Conservation (phyloP, 805 yeast genomes). For the Wickerhamiella sergipiensis region DNA sequence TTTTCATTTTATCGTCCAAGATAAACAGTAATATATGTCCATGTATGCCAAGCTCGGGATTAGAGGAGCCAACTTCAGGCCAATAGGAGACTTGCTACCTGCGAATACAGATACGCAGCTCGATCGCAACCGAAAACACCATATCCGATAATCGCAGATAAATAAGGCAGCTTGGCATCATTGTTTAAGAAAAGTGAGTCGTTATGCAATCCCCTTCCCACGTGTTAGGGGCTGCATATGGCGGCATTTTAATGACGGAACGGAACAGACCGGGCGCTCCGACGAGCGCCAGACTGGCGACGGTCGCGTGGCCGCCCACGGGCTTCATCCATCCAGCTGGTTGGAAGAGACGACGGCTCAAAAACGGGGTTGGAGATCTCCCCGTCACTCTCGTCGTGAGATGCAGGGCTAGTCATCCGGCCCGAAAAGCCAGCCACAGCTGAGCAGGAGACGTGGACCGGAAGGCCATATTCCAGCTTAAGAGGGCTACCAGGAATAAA, state of each 20-base stretch:
- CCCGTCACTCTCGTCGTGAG: background rate
- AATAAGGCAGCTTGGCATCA: too few species aligned
- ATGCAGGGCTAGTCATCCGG: background rate
- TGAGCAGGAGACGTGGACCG: background rate
- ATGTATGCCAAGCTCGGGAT: too few species aligned
- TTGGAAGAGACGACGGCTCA: background rate
- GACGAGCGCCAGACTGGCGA: background rate
- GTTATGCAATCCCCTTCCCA: too few species aligned
- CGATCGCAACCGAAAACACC: too few species aligned
- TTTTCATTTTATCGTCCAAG: too few species aligned
- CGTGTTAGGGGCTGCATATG: too few species aligned
- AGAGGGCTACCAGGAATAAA: background rate
- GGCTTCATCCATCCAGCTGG: background rate
- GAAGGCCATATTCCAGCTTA: background rate
- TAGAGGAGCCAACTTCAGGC: too few species aligned
- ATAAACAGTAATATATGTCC: too few species aligned
- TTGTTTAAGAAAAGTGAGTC: too few species aligned
- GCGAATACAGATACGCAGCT: too few species aligned
- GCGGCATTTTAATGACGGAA: background rate
- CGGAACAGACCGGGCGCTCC: background rate
- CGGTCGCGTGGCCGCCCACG: background rate
- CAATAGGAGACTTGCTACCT: too few species aligned
- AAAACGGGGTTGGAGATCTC: background rate
- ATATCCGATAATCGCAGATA: too few species aligned
- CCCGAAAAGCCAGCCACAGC: background rate